Conservation (phyloP, 768 basidiomycete species). For the Amanita exitialis region DNA sequence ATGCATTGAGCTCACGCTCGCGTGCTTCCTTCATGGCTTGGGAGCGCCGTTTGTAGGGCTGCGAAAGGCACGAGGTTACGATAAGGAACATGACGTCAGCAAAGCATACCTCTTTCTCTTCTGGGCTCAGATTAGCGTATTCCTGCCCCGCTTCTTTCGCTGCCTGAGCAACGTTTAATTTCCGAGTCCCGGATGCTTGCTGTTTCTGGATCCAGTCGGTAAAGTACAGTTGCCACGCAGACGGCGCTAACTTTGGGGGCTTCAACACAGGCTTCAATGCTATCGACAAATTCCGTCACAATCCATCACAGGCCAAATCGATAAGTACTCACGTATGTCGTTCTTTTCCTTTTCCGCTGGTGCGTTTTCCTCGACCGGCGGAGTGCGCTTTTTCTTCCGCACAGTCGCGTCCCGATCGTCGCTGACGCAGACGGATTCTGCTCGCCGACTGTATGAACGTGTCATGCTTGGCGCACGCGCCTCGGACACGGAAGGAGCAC, state of each 20-base stretch:
- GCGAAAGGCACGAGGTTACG: constrained; percentile 13
- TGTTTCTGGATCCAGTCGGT: constrained; percentile 90
- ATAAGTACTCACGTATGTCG: constrained; percentile 34
- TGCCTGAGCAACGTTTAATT: constrained; percentile 91
- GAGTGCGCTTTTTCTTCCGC: constrained; percentile 43
- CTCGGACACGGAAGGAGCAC: constrained; percentile 52
- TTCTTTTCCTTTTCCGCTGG: constrained; percentile 27
- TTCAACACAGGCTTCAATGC: constrained; percentile 70
- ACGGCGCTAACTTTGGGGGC: constrained; percentile 86
- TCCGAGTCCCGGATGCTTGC: constrained; percentile 68
- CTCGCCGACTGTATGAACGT: constrained; percentile 55
- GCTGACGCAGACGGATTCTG: constrained; percentile 50
- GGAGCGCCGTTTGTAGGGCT: constrained; percentile 84
- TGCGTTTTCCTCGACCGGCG: constrained; percentile 24
- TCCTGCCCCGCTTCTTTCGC: constrained; percentile 92
- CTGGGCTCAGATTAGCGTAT: constrained; percentile 67
- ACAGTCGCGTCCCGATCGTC: constrained; percentile 72
- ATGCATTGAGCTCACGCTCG: constrained; percentile 72
- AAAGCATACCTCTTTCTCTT: constrained; percentile 71
- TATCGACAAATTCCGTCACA: constrained; percentile 18
- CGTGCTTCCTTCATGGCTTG: constrained; percentile 78
- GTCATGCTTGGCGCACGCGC: constrained; percentile 36
- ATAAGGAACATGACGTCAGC: constrained; percentile 23
- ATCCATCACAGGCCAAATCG: not conserved
- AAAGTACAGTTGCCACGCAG: constrained; percentile 95